Base-by-base conservation (phyloP, 2,329 filamentous ascomycete species). In the Lizonia empirigonia region DNA sequence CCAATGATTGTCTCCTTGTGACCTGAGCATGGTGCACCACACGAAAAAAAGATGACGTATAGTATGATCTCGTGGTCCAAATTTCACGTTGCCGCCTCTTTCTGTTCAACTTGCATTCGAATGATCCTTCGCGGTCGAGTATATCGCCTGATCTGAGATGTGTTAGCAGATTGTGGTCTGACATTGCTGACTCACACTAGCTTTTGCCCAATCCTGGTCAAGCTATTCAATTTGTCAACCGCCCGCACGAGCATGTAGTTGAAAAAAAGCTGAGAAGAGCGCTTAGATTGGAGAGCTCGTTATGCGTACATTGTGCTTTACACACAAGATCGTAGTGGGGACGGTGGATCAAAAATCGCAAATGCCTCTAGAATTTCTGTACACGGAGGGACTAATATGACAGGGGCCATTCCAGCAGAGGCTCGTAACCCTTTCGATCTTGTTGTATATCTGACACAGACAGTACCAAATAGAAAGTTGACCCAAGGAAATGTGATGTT, bases 361-460 rank as follows among this genome's bases (percentile, higher is more conserved):
- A 67, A 68, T 64, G 65, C 62, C 67, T 70, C 63, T 69, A 63
- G 55, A 50, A 64, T 70, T 69, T 69, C 66, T 71, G 68, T 72
- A 71, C 68, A 72, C 47, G 60, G 65, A 67, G 58, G 53, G 63
- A 68, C 68, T 70, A 72, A 65, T 71, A 65, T 69, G 64, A 70
- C 68, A 70, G 55, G 52, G 58, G 60, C 58, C 60, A 59, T 58
- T 55, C 58, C 52, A 60, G 53, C 50, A 64, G 59, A 60, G 56
- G 52, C 58, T 57, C 50, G 51, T 50, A 54, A 55, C 60, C 56
- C 58, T 64, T 56, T 63, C 56, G 55, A 58, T 64, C 58, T 62
- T 62, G 49, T 50, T 53, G 57, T 59, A 62, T 62, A 62, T 65
- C 56, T 64, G 63, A 70, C 67, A 69, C 66, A 69, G 59, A 66